Evolutionary conservation across 1,284 basidiomycete species (phyloP), one percentile per base, ranked within the genome.

Genomic region (Psilocybe mexicana): DNA sequence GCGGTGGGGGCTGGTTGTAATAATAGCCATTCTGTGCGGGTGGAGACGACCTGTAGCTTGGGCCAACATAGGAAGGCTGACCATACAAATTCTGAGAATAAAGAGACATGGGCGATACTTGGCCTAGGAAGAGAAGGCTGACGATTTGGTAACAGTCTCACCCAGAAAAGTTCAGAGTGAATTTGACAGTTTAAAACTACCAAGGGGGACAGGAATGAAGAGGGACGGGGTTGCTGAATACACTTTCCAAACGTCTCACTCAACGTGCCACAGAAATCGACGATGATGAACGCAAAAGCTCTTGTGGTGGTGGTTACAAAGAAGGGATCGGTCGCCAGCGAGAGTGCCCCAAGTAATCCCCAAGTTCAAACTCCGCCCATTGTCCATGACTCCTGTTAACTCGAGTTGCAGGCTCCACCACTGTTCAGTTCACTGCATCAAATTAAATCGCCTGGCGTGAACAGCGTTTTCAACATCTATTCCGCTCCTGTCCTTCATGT

Each of bases 71-170:
- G 35, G 72, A 65, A 52, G 73, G 72, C 58, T 76, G 75, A 49
- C 74, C 73, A 63, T 76, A 78, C 65, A 70, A 68, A 66, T 65
- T 74, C 67, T 76, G 74, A 67, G 75, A 65, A 62, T 76, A 77
- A 55, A 76, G 62, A 53, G 76, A 77, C 74, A 77, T 76, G 52
- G 30, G 36, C 23, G 65, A 57, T 62, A 65, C 54, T 59, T 50
- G 49, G 58, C 63, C 58, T 64, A 59, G 56, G 43, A 59, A 56
- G 33, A 56, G 55, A 44, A 54, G 26, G 47, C 59, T 57, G 59
- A 61, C 51, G 44, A 55, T 58, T 46, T 61, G 51, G 49, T 36
- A 48, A 60, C 53, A 49, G 44, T 53, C 63, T 65, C 62, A 65
- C 62, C 61, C 57, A 47, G 46, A 55, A 56, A 61, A 61, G 25